Percentiles rank a stretch among this genome's conserved stretches.
These are phyloP conservation scores for Cryptosporidium viatorum DNA, from an alignment of 169 alveolate species.

Conservation along the genomic window DNA sequence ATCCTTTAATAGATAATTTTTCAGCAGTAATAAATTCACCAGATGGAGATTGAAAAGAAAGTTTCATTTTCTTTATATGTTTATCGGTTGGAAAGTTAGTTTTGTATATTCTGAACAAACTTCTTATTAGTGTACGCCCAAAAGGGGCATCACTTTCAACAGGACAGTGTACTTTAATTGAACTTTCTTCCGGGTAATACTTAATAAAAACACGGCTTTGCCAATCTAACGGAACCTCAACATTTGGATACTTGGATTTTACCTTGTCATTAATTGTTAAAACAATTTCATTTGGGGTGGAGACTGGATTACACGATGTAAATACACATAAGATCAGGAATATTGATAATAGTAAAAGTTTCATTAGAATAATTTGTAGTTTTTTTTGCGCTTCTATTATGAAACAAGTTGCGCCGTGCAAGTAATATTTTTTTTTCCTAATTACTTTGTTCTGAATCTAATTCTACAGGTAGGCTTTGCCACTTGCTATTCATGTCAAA, in stretches of 20 bases:
- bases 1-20: conserved; percentile 29
- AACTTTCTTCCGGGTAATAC: conserved; percentile 38
- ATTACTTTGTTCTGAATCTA: not conserved
- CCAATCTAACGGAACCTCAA: conserved; percentile 30
- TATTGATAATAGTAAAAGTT: not conserved
- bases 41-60: conserved; percentile 39
- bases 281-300: conserved; percentile 4
- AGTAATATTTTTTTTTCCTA: not conserved
- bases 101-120: conserved; percentile 18
- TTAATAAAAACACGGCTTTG: conserved; percentile 36
- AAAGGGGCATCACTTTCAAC: conserved; percentile 56
- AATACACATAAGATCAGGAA: not conserved
- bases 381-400: not conserved
- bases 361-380: not conserved
- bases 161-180: conserved; percentile 63
- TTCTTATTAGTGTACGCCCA: conserved; percentile 51
- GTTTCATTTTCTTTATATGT: conserved; percentile 27
- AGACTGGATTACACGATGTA: not conserved
- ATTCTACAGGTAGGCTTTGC: not conserved
- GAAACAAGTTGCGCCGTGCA: not conserved
- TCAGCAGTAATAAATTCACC: conserved; percentile 42
- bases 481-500: conserved; percentile 28
- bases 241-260: conserved; percentile 10
- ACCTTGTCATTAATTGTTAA: conserved; percentile 38
- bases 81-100: conserved; percentile 20